Conservation (phyloP, 441 rosid genomes). For the Populus hybrid region DNA sequence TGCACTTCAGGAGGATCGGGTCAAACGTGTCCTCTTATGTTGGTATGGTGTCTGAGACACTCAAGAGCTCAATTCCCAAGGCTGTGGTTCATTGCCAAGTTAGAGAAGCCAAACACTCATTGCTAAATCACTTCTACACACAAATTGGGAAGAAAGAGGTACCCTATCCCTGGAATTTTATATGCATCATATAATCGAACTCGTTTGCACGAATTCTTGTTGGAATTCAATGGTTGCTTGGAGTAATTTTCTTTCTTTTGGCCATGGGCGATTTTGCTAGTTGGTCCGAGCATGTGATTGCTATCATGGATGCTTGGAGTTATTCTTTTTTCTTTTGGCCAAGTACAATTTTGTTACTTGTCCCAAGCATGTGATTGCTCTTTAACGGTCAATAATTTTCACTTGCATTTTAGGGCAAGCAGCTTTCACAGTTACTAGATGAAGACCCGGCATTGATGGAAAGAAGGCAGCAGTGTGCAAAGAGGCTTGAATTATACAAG, state of each 20-base stretch:
- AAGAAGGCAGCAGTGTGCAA: constrained; percentile 66
- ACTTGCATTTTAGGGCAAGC: constrained; percentile 48
- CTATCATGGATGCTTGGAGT: not conserved
- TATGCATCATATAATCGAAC: not conserved
- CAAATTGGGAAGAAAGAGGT: constrained; percentile 77
- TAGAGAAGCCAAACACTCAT: constrained; percentile 63
- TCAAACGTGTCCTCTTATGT: constrained; percentile 74
- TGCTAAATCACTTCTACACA: constrained; percentile 63
- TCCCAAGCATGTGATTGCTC: not conserved
- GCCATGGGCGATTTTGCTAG: not conserved
- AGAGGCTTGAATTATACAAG: constrained; percentile 91
- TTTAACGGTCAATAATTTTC: not conserved
- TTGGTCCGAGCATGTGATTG: not conserved
- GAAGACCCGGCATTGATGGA: constrained; percentile 96
- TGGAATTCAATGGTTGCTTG: not conserved
- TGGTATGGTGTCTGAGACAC: constrained; percentile 71
- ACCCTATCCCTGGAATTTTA: not conserved
- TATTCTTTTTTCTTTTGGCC: not conserved
- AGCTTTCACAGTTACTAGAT: constrained; percentile 64
- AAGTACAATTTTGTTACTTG: not conserved
- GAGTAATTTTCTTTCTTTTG: too few species aligned
- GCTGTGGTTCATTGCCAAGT: constrained; percentile 83
- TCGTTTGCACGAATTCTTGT: not conserved
- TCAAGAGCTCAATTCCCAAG: constrained; percentile 70
- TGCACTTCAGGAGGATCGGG: constrained; percentile 77